These are phyloP conservation scores for Salvia splendens DNA, from an alignment of 257 asterid species.

Conservation along the genomic window DNA sequence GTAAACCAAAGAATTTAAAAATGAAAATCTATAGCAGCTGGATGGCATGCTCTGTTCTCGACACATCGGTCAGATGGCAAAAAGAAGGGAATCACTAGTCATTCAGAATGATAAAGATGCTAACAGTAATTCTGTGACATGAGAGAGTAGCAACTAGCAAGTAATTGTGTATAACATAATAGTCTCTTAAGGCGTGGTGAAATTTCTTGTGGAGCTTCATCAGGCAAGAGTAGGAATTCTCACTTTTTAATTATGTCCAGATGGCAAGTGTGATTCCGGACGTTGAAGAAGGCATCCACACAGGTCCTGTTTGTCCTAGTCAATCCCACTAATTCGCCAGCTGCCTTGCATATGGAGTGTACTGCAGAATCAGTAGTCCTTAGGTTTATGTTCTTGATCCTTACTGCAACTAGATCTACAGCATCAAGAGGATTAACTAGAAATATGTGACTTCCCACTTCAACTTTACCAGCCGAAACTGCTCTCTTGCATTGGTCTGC, in stretches of 20 bases:
- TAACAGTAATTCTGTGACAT: background rate
- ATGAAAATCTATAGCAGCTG: no score
- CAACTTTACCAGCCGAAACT: constrained; percentile 37
- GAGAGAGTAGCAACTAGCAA: background rate
- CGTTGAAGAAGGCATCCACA: constrained; percentile 47
- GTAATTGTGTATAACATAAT: background rate
- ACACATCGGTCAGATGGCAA: no score
- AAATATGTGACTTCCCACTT: constrained; percentile 36
- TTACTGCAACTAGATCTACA: constrained; percentile 39
- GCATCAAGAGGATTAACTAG: constrained; percentile 33
- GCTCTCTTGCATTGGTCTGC: constrained; percentile 46
- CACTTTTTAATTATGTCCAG: constrained; percentile 41
- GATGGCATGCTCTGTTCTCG: no score
- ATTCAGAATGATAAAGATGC: background rate
- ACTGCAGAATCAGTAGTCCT: constrained; percentile 37
- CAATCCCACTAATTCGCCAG: constrained; percentile 53
- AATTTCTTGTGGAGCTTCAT: background rate
- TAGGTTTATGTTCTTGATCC: constrained; percentile 45
- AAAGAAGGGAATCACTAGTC: no score
- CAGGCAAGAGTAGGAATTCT: constrained; percentile 4
- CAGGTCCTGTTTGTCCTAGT: constrained; percentile 41
- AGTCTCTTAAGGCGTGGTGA: background rate
- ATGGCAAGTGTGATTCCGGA: constrained; percentile 32
- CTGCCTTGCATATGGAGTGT: constrained; percentile 43
- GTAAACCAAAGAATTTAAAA: no score